Evolutionary conservation across 169 alveolate species (phyloP).

Genomic region (Ichthyophthirius multifiliis): DNA sequence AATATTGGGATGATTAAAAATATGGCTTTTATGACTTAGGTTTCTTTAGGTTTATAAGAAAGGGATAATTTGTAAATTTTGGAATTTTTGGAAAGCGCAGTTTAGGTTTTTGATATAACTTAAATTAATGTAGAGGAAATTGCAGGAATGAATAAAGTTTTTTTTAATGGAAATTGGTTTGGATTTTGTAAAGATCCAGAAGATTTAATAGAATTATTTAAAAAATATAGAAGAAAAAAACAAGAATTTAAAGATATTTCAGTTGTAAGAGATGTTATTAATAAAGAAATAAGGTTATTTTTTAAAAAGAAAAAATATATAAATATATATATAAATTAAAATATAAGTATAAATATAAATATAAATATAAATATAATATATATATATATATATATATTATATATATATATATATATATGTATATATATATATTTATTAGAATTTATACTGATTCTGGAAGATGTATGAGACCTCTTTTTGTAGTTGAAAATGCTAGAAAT

Average conservation of each 20-base stretch:
- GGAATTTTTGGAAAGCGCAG: conserved; percentile 87
- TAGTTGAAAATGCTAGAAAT: conserved; percentile 88
- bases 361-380: conserved; percentile 63
- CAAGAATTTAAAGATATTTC: too few species aligned
- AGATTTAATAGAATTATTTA: conserved; percentile 80
- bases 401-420: too few species aligned
- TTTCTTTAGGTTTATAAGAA: conserved; percentile 90
- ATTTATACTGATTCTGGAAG: conserved; percentile 99
- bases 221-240: conserved; percentile 90
- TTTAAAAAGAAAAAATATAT: background rate
- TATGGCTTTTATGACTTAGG: conserved; percentile 96
- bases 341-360: too few species aligned
- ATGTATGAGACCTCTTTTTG: conserved; percentile 97
- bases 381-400: too few species aligned
- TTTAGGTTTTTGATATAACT: too few species aligned
- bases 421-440: too few species aligned
- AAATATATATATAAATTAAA: background rate
- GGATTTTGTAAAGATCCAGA: conserved; percentile 92
- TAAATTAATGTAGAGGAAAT: too few species aligned
- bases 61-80: conserved; percentile 77
- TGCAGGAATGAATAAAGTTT: conserved; percentile 90
- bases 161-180: conserved; percentile 96
- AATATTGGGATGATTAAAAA: conserved; percentile 99
- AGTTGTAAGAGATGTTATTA: conserved; percentile 92
- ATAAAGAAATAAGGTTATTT: conserved; percentile 49